These are phyloP conservation scores for Pulicaria dysenterica DNA, from an alignment of 129 eudicot species.

Conservation along the genomic window DNA sequence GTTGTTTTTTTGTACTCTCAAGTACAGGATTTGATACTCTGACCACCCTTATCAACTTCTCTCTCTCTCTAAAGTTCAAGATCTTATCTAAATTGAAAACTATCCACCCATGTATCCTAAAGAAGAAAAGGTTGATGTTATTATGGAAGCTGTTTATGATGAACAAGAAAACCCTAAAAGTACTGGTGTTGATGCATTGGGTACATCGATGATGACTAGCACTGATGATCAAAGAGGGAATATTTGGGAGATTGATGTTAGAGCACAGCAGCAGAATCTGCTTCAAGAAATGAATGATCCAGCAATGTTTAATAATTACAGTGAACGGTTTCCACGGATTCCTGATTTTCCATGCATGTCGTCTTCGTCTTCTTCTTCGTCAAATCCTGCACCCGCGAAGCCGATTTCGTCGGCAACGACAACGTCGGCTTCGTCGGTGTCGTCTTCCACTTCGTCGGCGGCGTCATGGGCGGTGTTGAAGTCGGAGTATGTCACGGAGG, in stretches of 20 bases:
- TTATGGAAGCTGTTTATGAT: conserved; percentile 5
- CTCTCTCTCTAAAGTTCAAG: conserved; percentile 3
- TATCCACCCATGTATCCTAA: conserved; percentile 25
- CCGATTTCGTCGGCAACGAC: conserved; percentile 46
- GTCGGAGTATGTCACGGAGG: conserved; percentile 39
- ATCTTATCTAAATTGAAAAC: not conserved
- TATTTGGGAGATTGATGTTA: conserved; percentile 51
- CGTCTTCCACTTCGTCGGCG: conserved; percentile 58
- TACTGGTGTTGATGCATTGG: conserved; percentile 36
- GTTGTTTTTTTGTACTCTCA: conserved; percentile 61
- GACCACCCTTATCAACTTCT: conserved; percentile 12
- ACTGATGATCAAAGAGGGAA: conserved; percentile 37
- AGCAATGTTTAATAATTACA: conserved; percentile 47
- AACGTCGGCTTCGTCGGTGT: conserved; percentile 49
- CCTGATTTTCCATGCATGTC: conserved; percentile 96
- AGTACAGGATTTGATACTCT: conserved; percentile 34
- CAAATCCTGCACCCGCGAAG: conserved; percentile 50
- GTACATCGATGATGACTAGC: conserved; percentile 35
- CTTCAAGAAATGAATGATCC: conserved; percentile 52
- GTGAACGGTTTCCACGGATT: conserved; percentile 63
- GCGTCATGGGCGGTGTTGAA: conserved; percentile 59
- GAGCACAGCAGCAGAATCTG: conserved; percentile 42
- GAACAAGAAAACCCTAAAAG: conserved; percentile 15
- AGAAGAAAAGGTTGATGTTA: conserved; percentile 36
- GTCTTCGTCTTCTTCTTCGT: conserved; percentile 72